These are phyloP conservation scores for Fusarium stilboides DNA, from an alignment of 2,329 filamentous ascomycete genomes.

Conservation along the genomic window DNA sequence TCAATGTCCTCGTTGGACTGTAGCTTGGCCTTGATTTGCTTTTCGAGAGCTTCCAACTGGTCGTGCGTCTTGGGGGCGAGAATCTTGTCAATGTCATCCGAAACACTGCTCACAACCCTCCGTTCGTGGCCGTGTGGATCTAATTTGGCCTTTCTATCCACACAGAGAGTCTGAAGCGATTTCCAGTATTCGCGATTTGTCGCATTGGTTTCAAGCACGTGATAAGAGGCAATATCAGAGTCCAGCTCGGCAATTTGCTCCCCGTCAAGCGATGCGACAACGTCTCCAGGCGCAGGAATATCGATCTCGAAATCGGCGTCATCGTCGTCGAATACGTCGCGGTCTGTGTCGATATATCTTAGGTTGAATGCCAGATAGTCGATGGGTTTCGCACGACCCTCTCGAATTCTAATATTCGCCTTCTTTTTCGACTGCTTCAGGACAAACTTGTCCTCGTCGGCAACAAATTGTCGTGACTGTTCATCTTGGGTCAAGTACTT, in stretches of 20 bases:
- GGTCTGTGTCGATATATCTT: conserved; percentile 87
- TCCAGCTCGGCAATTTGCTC: conserved; percentile 82
- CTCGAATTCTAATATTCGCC: conserved; percentile 92
- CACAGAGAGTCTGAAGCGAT: conserved; percentile 87
- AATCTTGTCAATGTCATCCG: conserved; percentile 89
- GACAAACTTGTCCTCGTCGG: conserved; percentile 96
- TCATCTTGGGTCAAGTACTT: conserved; percentile 79
- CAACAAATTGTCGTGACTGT: conserved; percentile 86
- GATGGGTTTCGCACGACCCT: conserved; percentile 90
- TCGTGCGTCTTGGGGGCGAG: conserved; percentile 87
- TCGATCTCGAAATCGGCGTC: conserved; percentile 81
- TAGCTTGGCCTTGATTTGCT: conserved; percentile 88
- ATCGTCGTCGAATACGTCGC: conserved; percentile 88
- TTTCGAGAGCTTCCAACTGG: conserved; percentile 88
- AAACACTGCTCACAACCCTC: conserved; percentile 85
- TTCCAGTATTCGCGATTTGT: conserved; percentile 93
- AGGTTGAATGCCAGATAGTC: conserved; percentile 95
- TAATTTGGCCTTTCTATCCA: conserved; percentile 78
- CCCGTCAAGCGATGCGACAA: conserved; percentile 81
- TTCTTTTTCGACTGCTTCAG: conserved; percentile 98
- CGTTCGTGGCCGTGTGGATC: conserved; percentile 74
- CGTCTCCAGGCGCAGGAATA: conserved; percentile 83
- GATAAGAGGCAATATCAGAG: conserved; percentile 84
- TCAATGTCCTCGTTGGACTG: conserved; percentile 93
- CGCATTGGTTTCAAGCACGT: conserved; percentile 82